Evolutionary conservation across 1,139 yeast species (phyloP).

Genomic region (Groenewaldozyma sp.): DNA sequence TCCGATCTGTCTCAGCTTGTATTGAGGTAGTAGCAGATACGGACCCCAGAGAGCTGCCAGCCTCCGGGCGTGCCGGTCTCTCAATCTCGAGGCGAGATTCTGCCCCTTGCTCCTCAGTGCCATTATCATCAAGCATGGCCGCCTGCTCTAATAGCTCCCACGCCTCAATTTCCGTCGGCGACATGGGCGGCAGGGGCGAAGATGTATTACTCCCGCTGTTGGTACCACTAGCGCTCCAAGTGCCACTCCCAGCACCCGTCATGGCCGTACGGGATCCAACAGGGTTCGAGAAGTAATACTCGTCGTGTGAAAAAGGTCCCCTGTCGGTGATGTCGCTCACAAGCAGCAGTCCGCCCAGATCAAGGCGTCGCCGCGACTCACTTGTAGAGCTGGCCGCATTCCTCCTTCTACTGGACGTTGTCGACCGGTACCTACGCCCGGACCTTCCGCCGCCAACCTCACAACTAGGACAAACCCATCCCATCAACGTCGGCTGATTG

Average conservation of each 20-base stretch:
- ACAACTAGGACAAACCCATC: slow-evolving; percentile 29
- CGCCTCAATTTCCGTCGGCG: slow-evolving; percentile 25
- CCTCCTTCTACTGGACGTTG: not conserved
- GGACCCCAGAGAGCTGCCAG: too few relatives aligned
- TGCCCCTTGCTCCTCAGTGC: not conserved
- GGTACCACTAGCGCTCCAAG: too few relatives aligned
- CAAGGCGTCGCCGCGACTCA: too few relatives aligned
- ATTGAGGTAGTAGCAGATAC: too few relatives aligned
- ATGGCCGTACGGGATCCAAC: not conserved
- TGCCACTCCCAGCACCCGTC: not conserved
- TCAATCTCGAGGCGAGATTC: too few relatives aligned
- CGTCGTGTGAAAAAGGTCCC: too few relatives aligned
- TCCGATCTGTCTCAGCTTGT: slow-evolving; percentile 9
- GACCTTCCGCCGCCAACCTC: slow-evolving; percentile 13
- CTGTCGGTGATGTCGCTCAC: not conserved
- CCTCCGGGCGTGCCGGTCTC: too few relatives aligned
- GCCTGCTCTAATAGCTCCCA: slow-evolving; percentile 27
- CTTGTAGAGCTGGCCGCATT: not conserved
- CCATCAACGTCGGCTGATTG: slow-evolving; percentile 20
- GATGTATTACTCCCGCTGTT: too few relatives aligned
- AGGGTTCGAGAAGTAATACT: not conserved
- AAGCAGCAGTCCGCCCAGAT: not conserved
- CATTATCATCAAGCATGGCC: not conserved
- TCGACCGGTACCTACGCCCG: too few relatives aligned
- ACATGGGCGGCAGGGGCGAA: slow-evolving; percentile 13